Evolutionary conservation across 2,329 filamentous ascomycete species (phyloP), one percentile per base, ranked within the genome.

Genomic region (Penicillium sp.): DNA sequence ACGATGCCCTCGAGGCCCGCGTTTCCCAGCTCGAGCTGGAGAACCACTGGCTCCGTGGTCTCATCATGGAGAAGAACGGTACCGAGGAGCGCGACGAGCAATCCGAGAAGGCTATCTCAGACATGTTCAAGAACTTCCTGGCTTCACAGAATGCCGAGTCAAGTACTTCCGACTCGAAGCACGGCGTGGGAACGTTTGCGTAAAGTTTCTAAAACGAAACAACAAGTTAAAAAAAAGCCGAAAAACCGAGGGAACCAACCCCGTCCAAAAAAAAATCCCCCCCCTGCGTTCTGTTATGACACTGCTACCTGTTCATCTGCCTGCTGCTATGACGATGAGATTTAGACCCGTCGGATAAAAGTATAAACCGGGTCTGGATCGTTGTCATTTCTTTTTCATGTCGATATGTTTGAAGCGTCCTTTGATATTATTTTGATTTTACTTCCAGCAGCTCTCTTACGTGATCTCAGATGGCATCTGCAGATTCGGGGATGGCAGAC

Each of bases 11-110:
- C 4, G 90, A 95, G 75, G 82, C 81, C 66, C 85, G 85, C 55
- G 88, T 94, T 48, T 83, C 83, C 51, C 87, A 91, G 64, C 82
- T 94, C 23, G 88, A 91, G 76, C 87, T 88, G 61, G 88, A 92
- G 77, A 92, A 92, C 77, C 88, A 89, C 73, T 91, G 88, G 89
- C 77, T 92, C 58, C 90, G 89, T 78, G 87, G 89, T 69, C 77
- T 92, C 48, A 85, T 93, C 47, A 89, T 90, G 52, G 90, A 92
- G 74, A 93, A 92, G 83, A 91, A 91, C 65, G 72, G 68, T 44
- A 64, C 62, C 2, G 65, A 69, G 21, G 69, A 74, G 51, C 64
- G 62, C 19, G 65, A 62, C 33, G 60, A 70, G 60, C 63, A 67
- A 39, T 70, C 71, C 5, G 88, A 87, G 52, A 67, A 63, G 54